These are phyloP conservation scores for Hirsutella minnesotensis DNA, from an alignment of 2,329 filamentous ascomycete species.

Conservation along the genomic window DNA sequence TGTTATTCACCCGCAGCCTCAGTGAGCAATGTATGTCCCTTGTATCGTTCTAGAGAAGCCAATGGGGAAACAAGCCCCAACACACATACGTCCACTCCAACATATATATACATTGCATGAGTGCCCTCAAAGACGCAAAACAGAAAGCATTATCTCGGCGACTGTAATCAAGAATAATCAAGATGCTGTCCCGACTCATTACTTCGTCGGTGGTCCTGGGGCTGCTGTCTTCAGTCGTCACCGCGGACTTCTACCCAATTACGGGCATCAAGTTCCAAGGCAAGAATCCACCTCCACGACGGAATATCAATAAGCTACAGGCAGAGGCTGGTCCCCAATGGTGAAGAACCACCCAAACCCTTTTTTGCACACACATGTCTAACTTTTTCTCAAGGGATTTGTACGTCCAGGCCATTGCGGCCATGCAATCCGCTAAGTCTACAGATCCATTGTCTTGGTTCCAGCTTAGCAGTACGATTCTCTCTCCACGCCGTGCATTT, in stretches of 20 bases:
- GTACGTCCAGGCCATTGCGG: neutral
- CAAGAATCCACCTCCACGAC: neutral
- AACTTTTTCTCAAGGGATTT: neutral
- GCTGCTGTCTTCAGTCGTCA: no score
- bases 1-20: no score
- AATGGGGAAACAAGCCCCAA: no score
- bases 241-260: neutral
- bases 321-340: neutral
- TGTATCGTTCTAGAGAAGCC: no score
- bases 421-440: neutral
- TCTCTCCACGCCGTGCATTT: neutral
- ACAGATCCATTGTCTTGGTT: neutral
- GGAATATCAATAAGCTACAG: neutral
- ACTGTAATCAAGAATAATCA: no score
- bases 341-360: neutral
- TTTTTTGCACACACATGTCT: neutral
- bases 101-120: no score
- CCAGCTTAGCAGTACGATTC: neutral
- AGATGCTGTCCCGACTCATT: no score
- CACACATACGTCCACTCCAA: no score
- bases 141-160: no score
- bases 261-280: neutral
- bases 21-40: no score
- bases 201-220: no score
- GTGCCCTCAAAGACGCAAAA: no score